Percentiles rank a stretch among this genome's conserved stretches.
Conservation (phyloP, 2,329 filamentous ascomycete species). For the Lojkania enalia region DNA sequence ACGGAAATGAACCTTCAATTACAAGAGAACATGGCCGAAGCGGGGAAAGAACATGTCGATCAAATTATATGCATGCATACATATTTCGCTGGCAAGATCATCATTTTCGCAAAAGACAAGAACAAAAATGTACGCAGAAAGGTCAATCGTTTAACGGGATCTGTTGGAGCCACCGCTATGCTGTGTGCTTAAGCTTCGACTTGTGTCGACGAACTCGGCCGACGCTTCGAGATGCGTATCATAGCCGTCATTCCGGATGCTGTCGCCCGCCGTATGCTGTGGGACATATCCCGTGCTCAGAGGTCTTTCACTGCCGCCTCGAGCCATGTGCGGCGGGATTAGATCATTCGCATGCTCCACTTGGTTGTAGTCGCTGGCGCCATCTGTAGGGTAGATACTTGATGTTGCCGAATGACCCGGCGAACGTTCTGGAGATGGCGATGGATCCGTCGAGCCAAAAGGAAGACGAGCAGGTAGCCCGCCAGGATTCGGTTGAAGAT, state of each 20-base stretch:
- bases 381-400: conserved; percentile 35
- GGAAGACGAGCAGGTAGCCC: conserved; percentile 37
- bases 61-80: too few relatives aligned
- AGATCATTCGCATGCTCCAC: conserved; percentile 12
- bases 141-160: conserved; percentile 9
- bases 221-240: conserved; percentile 40
- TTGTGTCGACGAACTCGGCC: conserved; percentile 42
- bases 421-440: conserved; percentile 41
- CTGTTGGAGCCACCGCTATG: conserved; percentile 25
- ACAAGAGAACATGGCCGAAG: neutral
- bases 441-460: conserved; percentile 42
- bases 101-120: too few relatives aligned
- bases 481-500: conserved; percentile 29
- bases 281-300: conserved; percentile 45
- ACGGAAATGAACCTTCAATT: neutral
- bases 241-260: conserved; percentile 39
- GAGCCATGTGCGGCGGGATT: conserved; percentile 22
- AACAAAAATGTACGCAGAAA: neutral
- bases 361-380: conserved; percentile 21
- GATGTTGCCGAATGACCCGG: conserved; percentile 40
- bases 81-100: too few relatives aligned
- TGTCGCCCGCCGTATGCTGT: conserved; percentile 44
- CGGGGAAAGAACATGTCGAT: conserved; percentile 18
- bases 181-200: conserved; percentile 38
- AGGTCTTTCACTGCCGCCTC: conserved; percentile 27